Base-by-base conservation (phyloP, 176 grass and related monocot species). In the Carex myosuroides region DNA sequence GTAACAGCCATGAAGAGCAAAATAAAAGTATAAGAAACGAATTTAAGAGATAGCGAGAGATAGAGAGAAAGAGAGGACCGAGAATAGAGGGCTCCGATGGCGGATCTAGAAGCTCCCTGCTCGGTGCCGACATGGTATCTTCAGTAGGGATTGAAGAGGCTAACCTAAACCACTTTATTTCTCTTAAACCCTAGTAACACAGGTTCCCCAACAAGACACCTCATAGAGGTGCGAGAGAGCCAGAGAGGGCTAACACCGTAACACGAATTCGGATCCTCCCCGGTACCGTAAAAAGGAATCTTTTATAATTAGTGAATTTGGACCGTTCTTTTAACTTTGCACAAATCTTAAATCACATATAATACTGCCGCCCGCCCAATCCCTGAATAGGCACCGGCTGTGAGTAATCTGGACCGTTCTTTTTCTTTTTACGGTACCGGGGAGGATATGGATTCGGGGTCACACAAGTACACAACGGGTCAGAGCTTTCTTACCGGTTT, bases 121-220 rank as follows among this genome's bases (percentile, higher is more conserved):
- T 83, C 11, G 62, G 80, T 32, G 18, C 13, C 62, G 41, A 13
- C 80, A 83, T 83, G 80, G 80, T 29, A 64, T 81, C 13, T 63
- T 21, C 60, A 13, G 53, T 62, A 10, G 42, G 35, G 67, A 44
- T 44, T 70, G 37, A 44, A 71, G 68, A 71, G 6, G 18, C 30
- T 21, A 44, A 10, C 35, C 33, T 17, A n/a, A n/a, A 10, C 17
- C 14, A 18, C 68, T 46, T 44, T 37, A n/a, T 71, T 35, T 21
- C 37, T 42, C 68, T 70, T 42, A 70, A 70, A 69, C 66, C 66
- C 66, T 69, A 68, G 32, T 1, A 14, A 39, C 33, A 35, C 37
- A 39, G 5, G 5, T 39, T 39, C 37, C 37, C 18, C 65, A 39
- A 7, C 30, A 61, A 21, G n/a, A 61, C 17, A 14, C 56, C 56